Evolutionary conservation across 768 basidiomycete species (phyloP).

Genomic region (Russula sp.): DNA sequence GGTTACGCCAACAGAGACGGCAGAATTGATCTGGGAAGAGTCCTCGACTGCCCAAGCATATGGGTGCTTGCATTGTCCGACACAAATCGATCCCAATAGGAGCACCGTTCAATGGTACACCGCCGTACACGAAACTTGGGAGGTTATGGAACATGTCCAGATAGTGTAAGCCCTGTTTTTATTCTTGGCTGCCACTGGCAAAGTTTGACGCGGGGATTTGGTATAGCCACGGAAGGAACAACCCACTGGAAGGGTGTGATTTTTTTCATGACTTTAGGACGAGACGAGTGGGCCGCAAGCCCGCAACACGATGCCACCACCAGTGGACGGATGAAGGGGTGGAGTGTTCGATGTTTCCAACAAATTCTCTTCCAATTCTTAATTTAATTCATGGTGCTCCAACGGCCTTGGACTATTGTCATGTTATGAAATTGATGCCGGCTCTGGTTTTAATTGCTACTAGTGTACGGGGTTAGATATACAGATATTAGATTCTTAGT

Average conservation of each 20-base stretch:
- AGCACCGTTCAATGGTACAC: constrained; percentile 11
- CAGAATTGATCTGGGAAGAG: not conserved
- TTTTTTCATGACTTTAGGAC: constrained; percentile 6
- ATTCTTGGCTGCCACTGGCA: not conserved
- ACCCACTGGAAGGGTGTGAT: constrained; percentile 13
- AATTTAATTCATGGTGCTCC: no score
- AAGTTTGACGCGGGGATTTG: not conserved
- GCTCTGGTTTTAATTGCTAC: no score
- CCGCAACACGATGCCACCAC: not conserved
- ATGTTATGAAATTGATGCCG: no score
- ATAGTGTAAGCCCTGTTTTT: not conserved
- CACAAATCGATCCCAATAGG: not conserved
- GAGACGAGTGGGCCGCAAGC: constrained; percentile 7
- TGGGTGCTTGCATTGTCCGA: constrained; percentile 12
- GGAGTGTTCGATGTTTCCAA: no score
- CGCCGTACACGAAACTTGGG: not conserved
- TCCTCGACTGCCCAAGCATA: not conserved
- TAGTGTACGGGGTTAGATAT: no score
- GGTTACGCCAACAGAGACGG: not conserved
- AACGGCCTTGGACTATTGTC: no score
- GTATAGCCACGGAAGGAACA: constrained; percentile 7
- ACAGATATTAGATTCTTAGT: no score
- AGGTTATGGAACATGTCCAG: not conserved
- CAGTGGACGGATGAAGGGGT: constrained; percentile 1
- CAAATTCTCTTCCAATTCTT: no score